Base-by-base conservation (phyloP, 1,284 basidiomycete genomes). In the Melampsora larici-populina region DNA sequence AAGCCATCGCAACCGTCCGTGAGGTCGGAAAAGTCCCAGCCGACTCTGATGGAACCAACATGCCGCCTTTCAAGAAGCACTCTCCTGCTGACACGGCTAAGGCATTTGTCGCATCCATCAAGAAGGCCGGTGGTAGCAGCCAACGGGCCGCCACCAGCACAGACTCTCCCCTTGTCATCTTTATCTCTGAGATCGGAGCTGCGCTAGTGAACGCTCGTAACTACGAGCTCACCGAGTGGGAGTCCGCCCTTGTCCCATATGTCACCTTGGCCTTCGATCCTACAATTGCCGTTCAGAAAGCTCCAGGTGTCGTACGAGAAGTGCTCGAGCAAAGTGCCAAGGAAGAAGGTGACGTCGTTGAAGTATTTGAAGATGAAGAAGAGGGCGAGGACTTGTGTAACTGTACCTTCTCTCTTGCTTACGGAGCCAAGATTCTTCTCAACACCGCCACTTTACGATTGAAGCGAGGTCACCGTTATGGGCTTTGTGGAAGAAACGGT, bases 401-500 rank as follows among this genome's bases (percentile, higher is more conserved):
- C 88, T 95, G 92, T 89, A 93, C 94, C 86, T 97, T 95, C 89
- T 96, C 93, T 78, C 89, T 97, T 79, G 95, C 95, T 79, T 97
- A 97, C 85, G 95, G 94, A 91, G 94, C 94, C 84, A 97, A 97
- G 89, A 97, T 97, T 83, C 86, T 97, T 82, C 90, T 97, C 84
- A 97, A 97, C 88, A 96, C 94, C 73, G 94, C 95, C 80, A 91
- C 88, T 80, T 92, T 97, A 85, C 93, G 94, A 84, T 91, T 97
- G 85, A 97, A 97, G 89, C 94, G 95, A 87, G 95, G 94, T 79
- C 93, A 97, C 88, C 94, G 95, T 84, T 97, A 97, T 86, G 94
- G 94, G 90, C 91, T 97, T 68, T 95, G 93, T 85, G 94, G 95
- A 86, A 92, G 94, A 86, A 97, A 97, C 86, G 95, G 95, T 89